phyloP scores from a whole-genome alignment of 2,329 filamentous ascomycete genomes.

The Nakataea oryzae region DNA sequence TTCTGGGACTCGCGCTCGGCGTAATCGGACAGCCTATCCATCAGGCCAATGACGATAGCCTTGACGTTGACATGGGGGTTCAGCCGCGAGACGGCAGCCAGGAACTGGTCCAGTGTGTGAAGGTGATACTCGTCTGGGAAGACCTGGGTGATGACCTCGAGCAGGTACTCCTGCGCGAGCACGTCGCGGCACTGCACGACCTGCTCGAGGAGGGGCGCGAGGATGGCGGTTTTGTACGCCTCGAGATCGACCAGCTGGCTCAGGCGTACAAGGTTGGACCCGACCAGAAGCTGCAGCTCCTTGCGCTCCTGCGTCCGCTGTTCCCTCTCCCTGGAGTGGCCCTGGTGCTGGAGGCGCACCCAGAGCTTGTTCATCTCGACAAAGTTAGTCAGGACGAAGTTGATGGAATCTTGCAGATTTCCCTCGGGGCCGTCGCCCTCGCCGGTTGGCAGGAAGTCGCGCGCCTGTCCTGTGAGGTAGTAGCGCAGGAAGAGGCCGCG shows the following conservation, averaged over 20 bases:
- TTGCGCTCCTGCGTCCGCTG: slow-evolving; percentile 89
- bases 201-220: slow-evolving; percentile 85
- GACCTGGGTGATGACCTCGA: slow-evolving; percentile 97
- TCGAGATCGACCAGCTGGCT: slow-evolving; percentile 94
- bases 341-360: slow-evolving; percentile 95
- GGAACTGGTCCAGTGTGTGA: slow-evolving; percentile 89
- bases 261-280: slow-evolving; percentile 88
- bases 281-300: slow-evolving; percentile 89
- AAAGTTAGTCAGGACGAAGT: slow-evolving; percentile 96
- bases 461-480: slow-evolving; percentile 88
- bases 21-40: slow-evolving; percentile 92
- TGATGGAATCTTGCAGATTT: slow-evolving; percentile 94
- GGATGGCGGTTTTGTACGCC: slow-evolving; percentile 82
- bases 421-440: slow-evolving; percentile 86
- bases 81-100: slow-evolving; percentile 82
- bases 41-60: slow-evolving; percentile 92
- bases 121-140: slow-evolving; percentile 98
- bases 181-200: slow-evolving; percentile 97
- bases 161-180: slow-evolving; percentile 88
- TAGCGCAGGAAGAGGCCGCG: slow-evolving; percentile 92
- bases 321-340: slow-evolving; percentile 88
- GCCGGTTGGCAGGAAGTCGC: slow-evolving; percentile 75
- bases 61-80: slow-evolving; percentile 98
- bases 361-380: slow-evolving; percentile 99
- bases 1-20: slow-evolving; percentile 78